Conservation (phyloP, 176 grass and related monocot species). For the Coix lacrymajobi region DNA sequence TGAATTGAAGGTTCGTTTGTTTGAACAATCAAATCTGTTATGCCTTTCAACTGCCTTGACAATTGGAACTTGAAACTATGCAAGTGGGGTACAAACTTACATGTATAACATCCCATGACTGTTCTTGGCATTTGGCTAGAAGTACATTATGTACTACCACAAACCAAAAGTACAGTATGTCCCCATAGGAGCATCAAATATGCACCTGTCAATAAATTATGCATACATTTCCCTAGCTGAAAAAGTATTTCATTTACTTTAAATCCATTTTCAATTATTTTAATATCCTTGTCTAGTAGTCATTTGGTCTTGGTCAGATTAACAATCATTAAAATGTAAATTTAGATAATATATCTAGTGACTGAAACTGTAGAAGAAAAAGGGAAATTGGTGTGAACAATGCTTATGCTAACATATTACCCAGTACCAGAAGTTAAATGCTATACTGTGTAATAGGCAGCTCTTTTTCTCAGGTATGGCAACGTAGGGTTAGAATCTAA, state of each 20-base stretch:
- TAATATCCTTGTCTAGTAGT: background rate
- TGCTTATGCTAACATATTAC: background rate
- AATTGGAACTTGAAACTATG: background rate
- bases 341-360: background rate
- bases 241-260: background rate
- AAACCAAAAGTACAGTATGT: background rate
- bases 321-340: background rate
- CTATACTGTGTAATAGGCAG: background rate
- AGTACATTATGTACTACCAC: background rate
- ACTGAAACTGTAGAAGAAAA: background rate
- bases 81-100: background rate
- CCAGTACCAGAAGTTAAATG: background rate
- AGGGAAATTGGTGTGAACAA: background rate
- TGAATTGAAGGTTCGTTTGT: constrained; percentile 87
- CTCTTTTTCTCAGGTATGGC: background rate
- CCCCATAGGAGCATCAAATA: background rate
- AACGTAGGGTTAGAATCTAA: background rate
- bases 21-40: constrained; percentile 16
- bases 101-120: background rate
- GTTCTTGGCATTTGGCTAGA: background rate
- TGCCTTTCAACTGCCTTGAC: background rate
- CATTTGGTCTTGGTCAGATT: background rate
- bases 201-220: background rate
- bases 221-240: background rate
- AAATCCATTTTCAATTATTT: constrained; percentile 1